Evolutionary conservation across 768 basidiomycete genomes (phyloP).

Genomic region (Lyophyllum decastes): DNA sequence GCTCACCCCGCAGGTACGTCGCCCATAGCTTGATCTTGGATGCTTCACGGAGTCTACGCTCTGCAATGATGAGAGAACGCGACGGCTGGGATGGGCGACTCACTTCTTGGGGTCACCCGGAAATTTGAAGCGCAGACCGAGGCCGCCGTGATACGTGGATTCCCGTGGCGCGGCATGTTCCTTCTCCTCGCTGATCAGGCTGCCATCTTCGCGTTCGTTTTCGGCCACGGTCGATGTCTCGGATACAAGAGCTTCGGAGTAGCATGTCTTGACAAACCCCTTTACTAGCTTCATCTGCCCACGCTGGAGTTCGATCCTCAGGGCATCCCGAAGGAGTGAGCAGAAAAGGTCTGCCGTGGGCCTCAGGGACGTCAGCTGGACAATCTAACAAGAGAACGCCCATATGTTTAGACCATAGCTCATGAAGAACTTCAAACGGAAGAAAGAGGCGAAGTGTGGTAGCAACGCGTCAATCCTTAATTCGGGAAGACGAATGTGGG

Average conservation of each 20-base stretch:
- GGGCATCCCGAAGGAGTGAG: slow-evolving; percentile 79
- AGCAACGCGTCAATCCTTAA: too few species aligned
- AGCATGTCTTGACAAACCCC: slow-evolving; percentile 87
- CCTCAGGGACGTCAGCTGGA: slow-evolving; percentile 91
- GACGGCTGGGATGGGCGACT: slow-evolving; percentile 5
- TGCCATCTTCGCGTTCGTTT: slow-evolving; percentile 70
- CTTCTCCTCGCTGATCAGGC: slow-evolving; percentile 55
- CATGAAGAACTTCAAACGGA: neutral
- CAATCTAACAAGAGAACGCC: slow-evolving; percentile 51
- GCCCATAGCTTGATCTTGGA: slow-evolving; percentile 97
- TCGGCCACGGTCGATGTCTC: slow-evolving; percentile 57
- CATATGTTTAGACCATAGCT: neutral
- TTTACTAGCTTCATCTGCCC: slow-evolving; percentile 95
- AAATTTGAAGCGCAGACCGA: slow-evolving; percentile 84
- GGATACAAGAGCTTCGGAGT: slow-evolving; percentile 85
- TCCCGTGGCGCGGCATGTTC: slow-evolving; percentile 47
- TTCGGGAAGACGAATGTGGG: too few species aligned
- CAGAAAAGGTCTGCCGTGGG: slow-evolving; percentile 96
- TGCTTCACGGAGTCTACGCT: slow-evolving; percentile 74
- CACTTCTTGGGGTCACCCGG: slow-evolving; percentile 94
- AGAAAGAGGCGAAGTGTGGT: neutral
- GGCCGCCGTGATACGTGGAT: slow-evolving; percentile 70
- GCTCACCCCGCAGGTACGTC: slow-evolving; percentile 75
- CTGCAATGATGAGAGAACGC: slow-evolving; percentile 5
- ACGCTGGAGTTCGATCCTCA: slow-evolving; percentile 86